phyloP scores from a whole-genome alignment of 2,329 filamentous ascomycete species.

The Didymella pomorum region DNA sequence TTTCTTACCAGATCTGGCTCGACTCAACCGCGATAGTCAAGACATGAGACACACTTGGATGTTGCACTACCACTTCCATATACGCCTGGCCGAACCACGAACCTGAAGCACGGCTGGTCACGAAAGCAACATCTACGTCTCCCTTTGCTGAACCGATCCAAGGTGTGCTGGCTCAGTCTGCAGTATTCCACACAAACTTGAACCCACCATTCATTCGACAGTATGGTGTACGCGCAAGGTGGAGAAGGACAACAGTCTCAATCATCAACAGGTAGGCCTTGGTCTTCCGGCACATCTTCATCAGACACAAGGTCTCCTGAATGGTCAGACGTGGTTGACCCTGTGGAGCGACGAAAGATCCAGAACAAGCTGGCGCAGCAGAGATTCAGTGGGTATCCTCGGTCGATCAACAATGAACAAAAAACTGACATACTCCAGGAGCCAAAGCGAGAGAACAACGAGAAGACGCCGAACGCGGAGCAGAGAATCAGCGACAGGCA shows the following conservation, averaged over 20 bases:
- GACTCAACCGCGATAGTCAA: neutral
- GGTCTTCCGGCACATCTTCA: conserved; percentile 26
- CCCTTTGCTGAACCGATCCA: neutral
- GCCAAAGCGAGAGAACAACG: conserved; percentile 74
- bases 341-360: conserved; percentile 74
- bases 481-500: conserved; percentile 69
- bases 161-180: neutral
- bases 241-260: conserved; percentile 25
- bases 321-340: conserved; percentile 75
- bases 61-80: conserved; percentile 1
- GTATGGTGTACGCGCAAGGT: conserved; percentile 38
- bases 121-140: conserved; percentile 7
- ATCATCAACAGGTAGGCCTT: conserved; percentile 28
- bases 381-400: conserved; percentile 70
- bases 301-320: conserved; percentile 58
- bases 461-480: conserved; percentile 70
- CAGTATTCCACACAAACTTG: neutral
- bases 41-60: conserved; percentile 14
- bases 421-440: conserved; percentile 56
- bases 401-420: too few species aligned
- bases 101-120: conserved; percentile 20
- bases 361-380: conserved; percentile 80
- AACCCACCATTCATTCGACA: neutral
- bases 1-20: neutral
- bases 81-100: conserved; percentile 24